Percentiles rank a stretch among this genome's conserved stretches.
phyloP scores from a whole-genome alignment of 2,329 filamentous ascomycete species.

The Neofusicoccum ribis region DNA sequence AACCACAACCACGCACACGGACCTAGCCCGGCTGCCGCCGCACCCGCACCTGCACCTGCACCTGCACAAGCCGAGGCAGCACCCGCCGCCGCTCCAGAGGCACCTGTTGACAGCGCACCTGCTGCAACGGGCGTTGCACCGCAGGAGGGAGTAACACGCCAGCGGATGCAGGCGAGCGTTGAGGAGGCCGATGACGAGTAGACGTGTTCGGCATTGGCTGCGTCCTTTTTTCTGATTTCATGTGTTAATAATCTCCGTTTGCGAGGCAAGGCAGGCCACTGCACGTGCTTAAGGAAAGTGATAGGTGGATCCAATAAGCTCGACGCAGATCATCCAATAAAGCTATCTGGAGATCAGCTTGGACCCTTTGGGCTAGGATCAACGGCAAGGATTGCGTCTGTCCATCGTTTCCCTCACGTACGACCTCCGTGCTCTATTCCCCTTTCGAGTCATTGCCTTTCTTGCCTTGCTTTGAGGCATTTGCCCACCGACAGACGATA shows the following conservation, averaged over 20 bases:
- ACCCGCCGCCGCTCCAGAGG: not conserved
- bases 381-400: conserved; percentile 3
- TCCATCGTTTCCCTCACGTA: not conserved
- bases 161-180: conserved; percentile 37
- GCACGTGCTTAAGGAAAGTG: conserved; percentile 3
- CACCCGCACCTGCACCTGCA: conserved; percentile 28
- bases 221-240: conserved; percentile 6
- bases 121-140: conserved; percentile 14
- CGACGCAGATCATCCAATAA: conserved; percentile 14
- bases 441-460: not conserved
- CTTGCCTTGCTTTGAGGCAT: not conserved
- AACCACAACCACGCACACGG: conserved; percentile 35
- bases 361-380: conserved; percentile 6
- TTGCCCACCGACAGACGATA: not conserved
- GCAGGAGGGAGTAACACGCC: conserved; percentile 22
- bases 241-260: conserved; percentile 16
- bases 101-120: conserved; percentile 5
- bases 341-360: conserved; percentile 3
- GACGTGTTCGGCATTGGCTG: not conserved
- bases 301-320: conserved; percentile 13
- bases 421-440: not conserved
- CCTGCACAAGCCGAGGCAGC: conserved; percentile 21
- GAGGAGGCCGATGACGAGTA: conserved; percentile 40
- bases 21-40: conserved; percentile 31
- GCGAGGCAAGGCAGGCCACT: not conserved